Evolutionary conservation across 306 rosid genomes (phyloP).

Genomic region (Cucumis hystrix): DNA sequence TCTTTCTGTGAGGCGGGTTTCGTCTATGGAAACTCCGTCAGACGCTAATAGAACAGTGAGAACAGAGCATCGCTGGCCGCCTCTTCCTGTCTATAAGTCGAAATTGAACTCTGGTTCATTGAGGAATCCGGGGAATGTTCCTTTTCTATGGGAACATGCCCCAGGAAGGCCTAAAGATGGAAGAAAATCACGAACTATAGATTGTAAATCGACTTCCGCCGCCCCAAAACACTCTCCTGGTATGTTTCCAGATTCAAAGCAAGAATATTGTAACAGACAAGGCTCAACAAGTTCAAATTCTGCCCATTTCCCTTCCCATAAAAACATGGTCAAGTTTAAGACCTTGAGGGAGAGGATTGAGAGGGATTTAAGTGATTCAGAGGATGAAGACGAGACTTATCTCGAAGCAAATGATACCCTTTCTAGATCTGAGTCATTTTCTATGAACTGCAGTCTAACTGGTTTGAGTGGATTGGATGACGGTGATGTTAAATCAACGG

Average conservation of each 20-base stretch:
- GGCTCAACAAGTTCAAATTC: neutral
- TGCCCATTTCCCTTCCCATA: neutral
- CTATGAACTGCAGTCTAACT: conserved; percentile 47
- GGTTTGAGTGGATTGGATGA: conserved; percentile 67
- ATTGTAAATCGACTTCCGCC: conserved; percentile 15
- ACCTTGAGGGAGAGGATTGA: conserved; percentile 15
- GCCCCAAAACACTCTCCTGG: conserved; percentile 57
- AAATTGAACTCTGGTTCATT: conserved; percentile 65
- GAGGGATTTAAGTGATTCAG: conserved; percentile 9
- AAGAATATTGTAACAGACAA: neutral
- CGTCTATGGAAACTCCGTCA: conserved; percentile 20
- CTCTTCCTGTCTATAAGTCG: conserved; percentile 43
- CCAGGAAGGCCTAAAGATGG: conserved; percentile 84
- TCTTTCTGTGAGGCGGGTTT: conserved; percentile 75
- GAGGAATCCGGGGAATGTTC: conserved; percentile 57
- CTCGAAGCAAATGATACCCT: conserved; percentile 55
- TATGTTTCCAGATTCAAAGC: conserved; percentile 27
- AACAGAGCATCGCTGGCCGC: conserved; percentile 27
- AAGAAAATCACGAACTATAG: conserved; percentile 13
- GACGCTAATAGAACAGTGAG: conserved; percentile 23
- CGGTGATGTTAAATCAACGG: conserved; percentile 22
- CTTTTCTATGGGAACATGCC: conserved; percentile 73
- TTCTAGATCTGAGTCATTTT: conserved; percentile 64
- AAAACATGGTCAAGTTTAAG: neutral
- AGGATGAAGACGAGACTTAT: conserved; percentile 41